Percentiles rank a stretch among this genome's conserved stretches.
Evolutionary conservation across 306 rosid genomes (phyloP).

Genomic region (Cyclanthera cordifolia): DNA sequence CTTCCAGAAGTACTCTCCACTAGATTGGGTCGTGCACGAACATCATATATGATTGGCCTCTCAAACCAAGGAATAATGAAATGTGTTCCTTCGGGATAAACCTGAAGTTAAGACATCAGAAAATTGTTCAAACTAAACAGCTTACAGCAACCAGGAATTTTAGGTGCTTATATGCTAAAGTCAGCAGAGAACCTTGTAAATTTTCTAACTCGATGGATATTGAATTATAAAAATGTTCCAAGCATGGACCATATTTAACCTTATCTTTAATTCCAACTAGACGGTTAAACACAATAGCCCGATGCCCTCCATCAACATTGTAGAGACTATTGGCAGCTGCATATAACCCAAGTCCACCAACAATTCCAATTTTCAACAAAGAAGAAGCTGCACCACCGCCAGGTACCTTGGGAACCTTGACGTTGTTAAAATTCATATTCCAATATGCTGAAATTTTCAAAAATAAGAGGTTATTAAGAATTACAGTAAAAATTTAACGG

Average conservation of each 20-base stretch:
- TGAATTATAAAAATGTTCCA: not conserved
- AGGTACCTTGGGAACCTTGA: conserved; percentile 38
- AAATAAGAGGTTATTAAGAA: not conserved
- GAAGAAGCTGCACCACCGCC: conserved; percentile 49
- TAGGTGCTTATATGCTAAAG: not conserved
- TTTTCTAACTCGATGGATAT: not conserved
- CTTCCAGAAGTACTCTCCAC: conserved; percentile 72
- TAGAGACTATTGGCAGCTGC: conserved; percentile 59
- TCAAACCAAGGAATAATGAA: conserved; percentile 77
- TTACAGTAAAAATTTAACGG: not conserved
- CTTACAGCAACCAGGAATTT: not conserved
- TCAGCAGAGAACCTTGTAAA: not conserved
- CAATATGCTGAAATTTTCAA: not conserved
- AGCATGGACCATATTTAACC: conserved; percentile 25
- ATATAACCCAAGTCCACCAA: conserved; percentile 54
- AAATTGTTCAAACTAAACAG: not conserved
- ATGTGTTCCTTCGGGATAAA: conserved; percentile 89
- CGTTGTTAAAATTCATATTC: conserved; percentile 30
- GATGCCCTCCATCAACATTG: conserved; percentile 86
- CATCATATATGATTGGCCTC: conserved; percentile 78
- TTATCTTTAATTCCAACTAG: conserved; percentile 59
- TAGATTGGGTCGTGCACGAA: conserved; percentile 59
- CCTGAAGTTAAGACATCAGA: conserved; percentile 25
- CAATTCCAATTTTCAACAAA: conserved; percentile 37
- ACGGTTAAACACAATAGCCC: conserved; percentile 79